Percentiles rank a stretch among this genome's conserved stretches.
These are phyloP conservation scores for Verbena officinalis DNA, from an alignment of 257 asterid genomes.

Conservation along the genomic window DNA sequence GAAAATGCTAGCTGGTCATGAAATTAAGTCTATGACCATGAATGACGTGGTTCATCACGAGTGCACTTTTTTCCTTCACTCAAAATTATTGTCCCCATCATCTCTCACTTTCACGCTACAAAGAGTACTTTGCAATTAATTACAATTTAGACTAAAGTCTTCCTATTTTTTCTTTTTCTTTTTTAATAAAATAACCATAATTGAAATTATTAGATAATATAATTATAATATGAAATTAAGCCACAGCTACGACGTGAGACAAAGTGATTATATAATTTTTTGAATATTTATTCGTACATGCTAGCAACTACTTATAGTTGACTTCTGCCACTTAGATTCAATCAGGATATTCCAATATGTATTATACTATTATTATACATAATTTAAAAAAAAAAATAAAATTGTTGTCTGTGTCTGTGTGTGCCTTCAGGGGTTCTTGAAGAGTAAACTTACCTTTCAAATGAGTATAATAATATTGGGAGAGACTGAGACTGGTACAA, in stretches of 20 bases:
- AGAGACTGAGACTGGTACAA: neutral
- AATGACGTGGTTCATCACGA: conserved; percentile 3
- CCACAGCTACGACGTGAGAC: conserved; percentile 16
- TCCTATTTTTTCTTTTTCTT: no score
- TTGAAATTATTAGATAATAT: conserved; percentile 16
- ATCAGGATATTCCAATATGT: no score
- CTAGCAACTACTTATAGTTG: conserved; percentile 28
- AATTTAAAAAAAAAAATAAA: no score
- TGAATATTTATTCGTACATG: conserved; percentile 1
- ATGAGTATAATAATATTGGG: conserved; percentile 2
- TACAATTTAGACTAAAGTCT: neutral
- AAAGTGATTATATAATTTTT: conserved; percentile 1
- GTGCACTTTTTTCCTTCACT: neutral
- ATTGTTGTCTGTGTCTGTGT: neutral
- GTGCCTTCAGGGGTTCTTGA: conserved; percentile 33
- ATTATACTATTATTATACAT: no score
- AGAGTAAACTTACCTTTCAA: conserved; percentile 21
- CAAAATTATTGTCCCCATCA: neutral
- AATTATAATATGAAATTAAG: conserved; percentile 26
- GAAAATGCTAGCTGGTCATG: neutral
- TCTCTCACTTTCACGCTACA: neutral
- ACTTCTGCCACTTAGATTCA: conserved; percentile 12
- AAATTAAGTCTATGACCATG: neutral
- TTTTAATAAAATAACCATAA: no score
- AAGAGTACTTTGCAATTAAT: no score